These are phyloP conservation scores for Barbatosphaeria neglecta DNA, from an alignment of 495 filamentous ascomycete species.

Conservation along the genomic window DNA sequence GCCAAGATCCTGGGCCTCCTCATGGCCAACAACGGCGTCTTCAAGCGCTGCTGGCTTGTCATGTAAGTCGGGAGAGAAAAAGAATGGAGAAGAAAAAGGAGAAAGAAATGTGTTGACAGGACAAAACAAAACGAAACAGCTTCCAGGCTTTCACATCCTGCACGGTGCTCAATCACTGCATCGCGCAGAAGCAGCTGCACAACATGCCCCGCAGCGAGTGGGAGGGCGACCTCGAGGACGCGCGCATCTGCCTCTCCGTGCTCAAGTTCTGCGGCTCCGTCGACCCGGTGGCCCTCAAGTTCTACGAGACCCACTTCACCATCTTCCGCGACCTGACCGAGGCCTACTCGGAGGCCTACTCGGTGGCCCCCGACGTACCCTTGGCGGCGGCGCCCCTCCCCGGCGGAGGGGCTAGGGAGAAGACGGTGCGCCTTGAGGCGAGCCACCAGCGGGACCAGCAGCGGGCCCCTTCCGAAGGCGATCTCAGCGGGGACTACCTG, in stretches of 20 bases:
- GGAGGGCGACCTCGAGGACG: constrained; percentile 12
- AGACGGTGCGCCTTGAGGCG: neutral
- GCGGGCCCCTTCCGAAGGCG: neutral
- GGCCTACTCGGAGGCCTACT: too few relatives aligned
- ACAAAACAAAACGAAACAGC: too few relatives aligned
- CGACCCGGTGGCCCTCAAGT: neutral
- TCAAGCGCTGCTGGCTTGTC: constrained; percentile 21
- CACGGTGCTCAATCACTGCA: constrained; percentile 14
- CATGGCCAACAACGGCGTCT: constrained; percentile 12
- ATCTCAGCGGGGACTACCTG: neutral
- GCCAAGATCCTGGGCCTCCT: constrained; percentile 14
- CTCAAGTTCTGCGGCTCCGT: constrained; percentile 1
- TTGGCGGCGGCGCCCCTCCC: too few relatives aligned
- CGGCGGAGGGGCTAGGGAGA: too few relatives aligned
- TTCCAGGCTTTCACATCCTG: constrained; percentile 21
- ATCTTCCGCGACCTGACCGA: neutral
- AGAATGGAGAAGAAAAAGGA: too few relatives aligned
- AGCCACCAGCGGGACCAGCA: neutral
- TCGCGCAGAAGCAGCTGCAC: constrained; percentile 18
- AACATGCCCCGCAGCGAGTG: constrained; percentile 7
- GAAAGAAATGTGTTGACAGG: neutral
- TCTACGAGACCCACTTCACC: neutral
- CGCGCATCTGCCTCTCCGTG: constrained; percentile 5
- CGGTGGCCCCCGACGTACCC: too few relatives aligned
- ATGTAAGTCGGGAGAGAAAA: too few relatives aligned